Conservation (phyloP, 2,329 filamentous ascomycete species). For the Penicillium sclerotiorum region DNA sequence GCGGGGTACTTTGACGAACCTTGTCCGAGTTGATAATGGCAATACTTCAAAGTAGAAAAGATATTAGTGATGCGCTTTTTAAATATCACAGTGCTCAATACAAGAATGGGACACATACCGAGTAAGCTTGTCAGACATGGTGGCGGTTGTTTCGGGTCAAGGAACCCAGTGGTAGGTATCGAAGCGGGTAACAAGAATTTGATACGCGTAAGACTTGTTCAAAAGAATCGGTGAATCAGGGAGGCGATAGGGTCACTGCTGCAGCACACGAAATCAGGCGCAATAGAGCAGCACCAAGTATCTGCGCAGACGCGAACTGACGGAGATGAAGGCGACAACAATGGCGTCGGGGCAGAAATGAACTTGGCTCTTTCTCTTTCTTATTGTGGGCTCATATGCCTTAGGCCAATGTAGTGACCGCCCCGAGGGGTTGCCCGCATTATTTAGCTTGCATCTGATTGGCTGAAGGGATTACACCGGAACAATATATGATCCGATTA, state of each 20-base stretch:
- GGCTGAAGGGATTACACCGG: slow-evolving; percentile 6
- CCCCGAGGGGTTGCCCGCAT: slow-evolving; percentile 14
- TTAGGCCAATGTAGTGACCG: slow-evolving; percentile 22
- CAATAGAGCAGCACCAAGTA: slow-evolving; percentile 22
- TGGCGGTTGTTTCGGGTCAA: slow-evolving; percentile 37
- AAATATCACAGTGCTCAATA: neutral
- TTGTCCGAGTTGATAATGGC: slow-evolving; percentile 99
- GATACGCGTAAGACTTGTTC: neutral
- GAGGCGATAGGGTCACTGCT: slow-evolving; percentile 8
- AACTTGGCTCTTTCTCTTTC: slow-evolving; percentile 24
- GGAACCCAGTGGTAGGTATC: slow-evolving; percentile 20
- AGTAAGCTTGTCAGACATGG: slow-evolving; percentile 91
- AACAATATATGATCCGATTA: slow-evolving; percentile 1
- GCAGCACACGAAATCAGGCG: slow-evolving; percentile 14
- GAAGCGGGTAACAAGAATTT: slow-evolving; percentile 17
- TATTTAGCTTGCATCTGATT: slow-evolving; percentile 26
- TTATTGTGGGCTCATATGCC: slow-evolving; percentile 28
- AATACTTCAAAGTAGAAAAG: slow-evolving; percentile 65
- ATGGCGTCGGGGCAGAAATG: slow-evolving; percentile 22
- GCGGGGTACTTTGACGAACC: slow-evolving; percentile 56
- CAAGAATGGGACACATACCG: slow-evolving; percentile 63
- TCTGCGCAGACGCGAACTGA: slow-evolving; percentile 24
- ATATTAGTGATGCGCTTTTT: slow-evolving; percentile 14
- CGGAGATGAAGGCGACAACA: slow-evolving; percentile 19
- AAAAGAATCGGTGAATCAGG: neutral